Percentiles rank a stretch among this genome's conserved stretches.
These are phyloP conservation scores for Hyaloscypha bicolor DNA, from an alignment of 495 filamentous ascomycete species.

Conservation along the genomic window DNA sequence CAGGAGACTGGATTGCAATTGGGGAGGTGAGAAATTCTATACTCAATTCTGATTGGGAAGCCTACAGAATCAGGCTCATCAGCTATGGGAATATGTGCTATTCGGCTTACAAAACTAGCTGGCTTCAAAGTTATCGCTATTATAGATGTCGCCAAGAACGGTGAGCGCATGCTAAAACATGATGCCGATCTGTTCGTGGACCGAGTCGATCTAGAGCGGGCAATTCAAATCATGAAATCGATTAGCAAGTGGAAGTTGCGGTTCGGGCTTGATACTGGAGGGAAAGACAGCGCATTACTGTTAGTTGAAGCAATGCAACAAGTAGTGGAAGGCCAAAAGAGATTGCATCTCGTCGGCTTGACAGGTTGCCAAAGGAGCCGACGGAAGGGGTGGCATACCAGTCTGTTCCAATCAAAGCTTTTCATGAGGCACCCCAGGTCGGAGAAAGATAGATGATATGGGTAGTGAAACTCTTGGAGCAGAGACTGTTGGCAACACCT, in stretches of 20 bases:
- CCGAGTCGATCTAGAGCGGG: slow-evolving; percentile 57
- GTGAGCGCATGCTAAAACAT: slow-evolving; percentile 51
- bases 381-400: slow-evolving; percentile 50
- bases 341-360: slow-evolving; percentile 62
- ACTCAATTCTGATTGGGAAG: not conserved
- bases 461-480: slow-evolving; percentile 59
- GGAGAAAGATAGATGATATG: slow-evolving; percentile 59
- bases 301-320: slow-evolving; percentile 43
- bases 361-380: slow-evolving; percentile 58
- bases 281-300: slow-evolving; percentile 55
- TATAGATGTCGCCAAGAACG: slow-evolving; percentile 63
- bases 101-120: slow-evolving; percentile 62
- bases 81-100: slow-evolving; percentile 58
- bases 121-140: slow-evolving; percentile 60
- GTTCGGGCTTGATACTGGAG: slow-evolving; percentile 65
- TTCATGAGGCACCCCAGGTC: slow-evolving; percentile 59
- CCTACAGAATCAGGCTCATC: slow-evolving; percentile 51
- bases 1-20: slow-evolving; percentile 70
- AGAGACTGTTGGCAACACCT: slow-evolving; percentile 50
- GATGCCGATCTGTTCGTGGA: slow-evolving; percentile 65
- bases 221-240: slow-evolving; percentile 59
- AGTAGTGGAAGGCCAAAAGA: slow-evolving; percentile 27
- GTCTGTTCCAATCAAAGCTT: slow-evolving; percentile 69
- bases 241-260: slow-evolving; percentile 55
- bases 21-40: slow-evolving; percentile 56